phyloP scores from a whole-genome alignment of 163 green algal genomes.

The Coccomyxa subellipsoidea region DNA sequence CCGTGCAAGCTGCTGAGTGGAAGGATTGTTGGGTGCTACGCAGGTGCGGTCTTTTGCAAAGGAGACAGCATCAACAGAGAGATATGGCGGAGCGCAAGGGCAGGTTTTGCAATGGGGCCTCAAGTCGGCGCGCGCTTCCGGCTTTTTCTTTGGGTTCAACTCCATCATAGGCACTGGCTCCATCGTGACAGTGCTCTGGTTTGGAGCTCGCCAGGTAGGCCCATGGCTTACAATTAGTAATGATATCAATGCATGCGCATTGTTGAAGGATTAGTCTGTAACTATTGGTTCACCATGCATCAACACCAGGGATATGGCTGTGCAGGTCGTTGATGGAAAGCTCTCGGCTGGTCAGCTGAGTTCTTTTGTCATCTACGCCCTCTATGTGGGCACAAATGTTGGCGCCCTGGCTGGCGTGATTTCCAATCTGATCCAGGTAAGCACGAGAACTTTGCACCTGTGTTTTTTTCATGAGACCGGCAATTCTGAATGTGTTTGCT shows the following conservation, averaged over 20 bases:
- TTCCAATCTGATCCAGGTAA: constrained; percentile 40
- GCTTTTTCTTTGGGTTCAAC: constrained; percentile 40
- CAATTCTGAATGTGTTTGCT: no score
- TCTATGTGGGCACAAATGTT: constrained; percentile 46
- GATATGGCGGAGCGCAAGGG: constrained; percentile 17
- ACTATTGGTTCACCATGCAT: no score
- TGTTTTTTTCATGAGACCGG: no score
- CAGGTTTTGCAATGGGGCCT: constrained; percentile 39
- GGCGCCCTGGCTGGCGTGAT: constrained; percentile 36
- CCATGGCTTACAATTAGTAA: not conserved
- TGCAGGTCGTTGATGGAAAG: constrained; percentile 31
- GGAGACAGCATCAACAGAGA: constrained; percentile 31
- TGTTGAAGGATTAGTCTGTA: no score
- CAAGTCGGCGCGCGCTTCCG: constrained; percentile 24
- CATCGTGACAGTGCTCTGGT: constrained; percentile 43
- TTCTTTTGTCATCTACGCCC: constrained; percentile 53
- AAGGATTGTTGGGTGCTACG: not conserved
- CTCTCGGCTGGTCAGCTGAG: constrained; percentile 46
- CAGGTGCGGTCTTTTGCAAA: constrained; percentile 49
- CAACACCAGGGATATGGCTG: not conserved
- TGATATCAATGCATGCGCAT: no score
- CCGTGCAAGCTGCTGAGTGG: no score
- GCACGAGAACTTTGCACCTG: not conserved
- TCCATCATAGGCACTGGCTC: constrained; percentile 29
- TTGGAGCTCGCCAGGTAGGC: constrained; percentile 40